Percentiles rank a stretch among this genome's conserved stretches.
Conservation (phyloP, 116 monocot genomes). For the Trichopus zeylanicus region DNA sequence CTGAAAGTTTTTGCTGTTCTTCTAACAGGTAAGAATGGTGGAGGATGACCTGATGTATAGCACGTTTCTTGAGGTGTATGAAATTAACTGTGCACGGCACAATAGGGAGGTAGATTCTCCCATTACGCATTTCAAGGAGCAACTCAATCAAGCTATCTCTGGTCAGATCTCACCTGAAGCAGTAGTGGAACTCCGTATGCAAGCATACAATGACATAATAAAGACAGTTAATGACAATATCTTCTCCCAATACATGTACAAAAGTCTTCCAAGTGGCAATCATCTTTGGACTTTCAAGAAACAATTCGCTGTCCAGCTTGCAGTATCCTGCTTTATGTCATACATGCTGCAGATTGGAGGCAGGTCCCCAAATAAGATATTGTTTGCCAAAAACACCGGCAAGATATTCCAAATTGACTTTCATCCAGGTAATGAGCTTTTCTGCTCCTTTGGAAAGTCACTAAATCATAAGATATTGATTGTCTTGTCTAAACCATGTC, state of each 20-base stretch:
- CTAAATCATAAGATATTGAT: neutral
- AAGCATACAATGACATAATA: slow-evolving; percentile 89
- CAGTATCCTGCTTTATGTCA: slow-evolving; percentile 91
- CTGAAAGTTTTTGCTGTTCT: neutral
- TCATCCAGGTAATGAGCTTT: slow-evolving; percentile 64
- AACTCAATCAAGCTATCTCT: slow-evolving; percentile 86
- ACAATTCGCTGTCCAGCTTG: slow-evolving; percentile 88
- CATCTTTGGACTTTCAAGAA: slow-evolving; percentile 98
- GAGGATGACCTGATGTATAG: slow-evolving; percentile 99
- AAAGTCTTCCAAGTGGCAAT: slow-evolving; percentile 90
- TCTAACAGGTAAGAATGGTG: slow-evolving; percentile 89
- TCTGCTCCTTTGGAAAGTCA: neutral
- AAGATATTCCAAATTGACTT: slow-evolving; percentile 98
- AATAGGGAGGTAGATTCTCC: slow-evolving; percentile 88
- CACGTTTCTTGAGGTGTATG: slow-evolving; percentile 97
- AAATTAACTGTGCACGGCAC: slow-evolving; percentile 87
- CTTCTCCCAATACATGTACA: slow-evolving; percentile 98
- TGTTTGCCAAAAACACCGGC: slow-evolving; percentile 97
- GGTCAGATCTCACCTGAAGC: slow-evolving; percentile 87
- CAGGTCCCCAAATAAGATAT: slow-evolving; percentile 83
- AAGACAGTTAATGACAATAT: slow-evolving; percentile 89
- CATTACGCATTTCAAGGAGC: slow-evolving; percentile 87
- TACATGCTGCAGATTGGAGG: slow-evolving; percentile 98
- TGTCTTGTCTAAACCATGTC: neutral
- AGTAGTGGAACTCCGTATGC: slow-evolving; percentile 76